Conservation (phyloP, 2,329 filamentous ascomycete genomes). For the Verticillium klebahnii region DNA sequence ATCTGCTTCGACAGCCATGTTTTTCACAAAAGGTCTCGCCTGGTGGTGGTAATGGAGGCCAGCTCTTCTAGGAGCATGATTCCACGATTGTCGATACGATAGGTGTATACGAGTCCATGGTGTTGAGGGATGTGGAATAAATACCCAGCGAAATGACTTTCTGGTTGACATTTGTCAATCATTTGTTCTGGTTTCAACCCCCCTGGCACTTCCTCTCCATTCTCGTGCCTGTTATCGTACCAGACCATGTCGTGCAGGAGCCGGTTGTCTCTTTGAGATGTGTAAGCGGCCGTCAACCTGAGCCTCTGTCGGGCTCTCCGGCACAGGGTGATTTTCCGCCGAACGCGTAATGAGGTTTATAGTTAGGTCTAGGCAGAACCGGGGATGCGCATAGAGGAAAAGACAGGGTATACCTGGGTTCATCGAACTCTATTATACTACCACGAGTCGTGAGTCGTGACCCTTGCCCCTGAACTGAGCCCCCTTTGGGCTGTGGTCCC, state of each 20-base stretch:
- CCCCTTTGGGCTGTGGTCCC: neutral
- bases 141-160: neutral
- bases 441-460: neutral
- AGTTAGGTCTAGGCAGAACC: neutral
- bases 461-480: neutral
- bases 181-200: neutral
- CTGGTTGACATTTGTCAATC: neutral
- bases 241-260: neutral
- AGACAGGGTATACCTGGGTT: neutral
- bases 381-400: neutral
- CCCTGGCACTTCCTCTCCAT: neutral
- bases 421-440: neutral
- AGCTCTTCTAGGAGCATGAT: too few relatives aligned
- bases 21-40: neutral
- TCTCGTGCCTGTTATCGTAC: neutral
- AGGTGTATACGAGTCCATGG: neutral
- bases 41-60: neutral
- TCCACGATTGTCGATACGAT: too few relatives aligned
- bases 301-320: neutral
- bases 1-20: neutral
- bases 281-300: neutral
- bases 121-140: neutral
- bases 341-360: neutral
- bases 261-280: neutral
- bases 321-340: neutral